phyloP scores from a whole-genome alignment of 257 asterid species.

The Primulina eburnea region DNA sequence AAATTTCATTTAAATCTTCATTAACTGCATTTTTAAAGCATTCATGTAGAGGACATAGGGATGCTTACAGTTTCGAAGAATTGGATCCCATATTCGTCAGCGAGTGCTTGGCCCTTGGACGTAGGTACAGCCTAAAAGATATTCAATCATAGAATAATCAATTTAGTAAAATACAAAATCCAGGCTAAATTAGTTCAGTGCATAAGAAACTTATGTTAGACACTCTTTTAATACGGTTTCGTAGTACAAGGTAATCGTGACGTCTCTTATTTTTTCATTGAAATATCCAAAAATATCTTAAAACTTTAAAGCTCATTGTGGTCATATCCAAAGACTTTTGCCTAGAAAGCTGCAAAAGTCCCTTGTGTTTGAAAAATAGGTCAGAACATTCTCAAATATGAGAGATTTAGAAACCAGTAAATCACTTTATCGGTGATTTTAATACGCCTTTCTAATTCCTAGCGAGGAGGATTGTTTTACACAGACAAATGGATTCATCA shows the following conservation, averaged over 20 bases:
- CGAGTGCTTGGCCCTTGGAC: conserved; percentile 83
- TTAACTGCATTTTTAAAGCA: not conserved
- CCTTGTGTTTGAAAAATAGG: not conserved
- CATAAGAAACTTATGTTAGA: not conserved
- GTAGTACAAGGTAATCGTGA: conserved; percentile 3
- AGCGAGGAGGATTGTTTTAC: not conserved
- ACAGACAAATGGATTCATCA: not conserved
- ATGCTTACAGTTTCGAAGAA: conserved; percentile 82
- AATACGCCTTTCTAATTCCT: not conserved
- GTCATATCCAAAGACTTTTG: not conserved
- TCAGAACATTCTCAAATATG: no score
- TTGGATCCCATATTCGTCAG: conserved; percentile 82
- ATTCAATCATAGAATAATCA: conserved; percentile 14
- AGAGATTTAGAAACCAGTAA: not conserved
- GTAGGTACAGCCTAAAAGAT: conserved; percentile 72
- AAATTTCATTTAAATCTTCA: conserved; percentile 4
- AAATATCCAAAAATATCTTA: not conserved
- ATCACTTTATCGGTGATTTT: not conserved
- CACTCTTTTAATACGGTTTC: not conserved
- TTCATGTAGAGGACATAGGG: not conserved
- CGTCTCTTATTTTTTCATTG: conserved; percentile 2
- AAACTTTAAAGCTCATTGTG: conserved; percentile 1
- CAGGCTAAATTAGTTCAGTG: not conserved
- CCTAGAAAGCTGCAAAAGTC: not conserved
- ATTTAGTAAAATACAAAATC: not conserved